A percentile compares a stretch with the other conserved stretches of the same genome.
phyloP scores from a whole-genome alignment of 768 basidiomycete species.

The Suillus spraguei region DNA sequence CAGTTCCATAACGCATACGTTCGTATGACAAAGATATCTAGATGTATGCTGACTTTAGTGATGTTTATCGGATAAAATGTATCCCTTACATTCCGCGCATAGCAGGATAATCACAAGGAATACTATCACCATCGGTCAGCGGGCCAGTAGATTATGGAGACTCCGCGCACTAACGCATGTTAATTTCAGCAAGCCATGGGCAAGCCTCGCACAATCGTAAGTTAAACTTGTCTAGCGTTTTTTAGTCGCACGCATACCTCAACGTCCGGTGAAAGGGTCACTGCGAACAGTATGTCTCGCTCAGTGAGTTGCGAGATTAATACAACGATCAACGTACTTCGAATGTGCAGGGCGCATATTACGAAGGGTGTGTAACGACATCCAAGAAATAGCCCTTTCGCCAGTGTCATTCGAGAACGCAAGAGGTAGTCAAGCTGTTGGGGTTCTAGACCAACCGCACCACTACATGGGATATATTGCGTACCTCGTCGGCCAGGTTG shows the following conservation, averaged over 20 bases:
- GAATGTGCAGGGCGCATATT: neutral
- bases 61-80: neutral
- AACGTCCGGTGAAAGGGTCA: neutral
- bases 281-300: neutral
- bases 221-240: neutral
- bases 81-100: neutral
- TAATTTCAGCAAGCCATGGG: neutral
- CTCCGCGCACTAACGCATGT: neutral
- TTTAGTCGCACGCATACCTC: neutral
- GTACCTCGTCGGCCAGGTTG: neutral
- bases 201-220: neutral
- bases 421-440: conserved; percentile 1
- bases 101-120: neutral
- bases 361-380: conserved; percentile 3
- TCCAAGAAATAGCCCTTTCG: conserved; percentile 3
- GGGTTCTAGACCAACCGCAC: neutral
- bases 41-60: neutral
- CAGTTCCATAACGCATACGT: conserved; percentile 2
- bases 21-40: neutral
- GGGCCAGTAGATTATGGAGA: neutral
- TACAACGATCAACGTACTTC: neutral
- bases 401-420: neutral
- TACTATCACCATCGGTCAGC: neutral
- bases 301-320: neutral
- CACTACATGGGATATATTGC: neutral